Evolutionary conservation across 371 early-diverging fungal genomes (phyloP), one percentile per base, ranked within the genome.

Genomic region (Mucor plumbeus): DNA sequence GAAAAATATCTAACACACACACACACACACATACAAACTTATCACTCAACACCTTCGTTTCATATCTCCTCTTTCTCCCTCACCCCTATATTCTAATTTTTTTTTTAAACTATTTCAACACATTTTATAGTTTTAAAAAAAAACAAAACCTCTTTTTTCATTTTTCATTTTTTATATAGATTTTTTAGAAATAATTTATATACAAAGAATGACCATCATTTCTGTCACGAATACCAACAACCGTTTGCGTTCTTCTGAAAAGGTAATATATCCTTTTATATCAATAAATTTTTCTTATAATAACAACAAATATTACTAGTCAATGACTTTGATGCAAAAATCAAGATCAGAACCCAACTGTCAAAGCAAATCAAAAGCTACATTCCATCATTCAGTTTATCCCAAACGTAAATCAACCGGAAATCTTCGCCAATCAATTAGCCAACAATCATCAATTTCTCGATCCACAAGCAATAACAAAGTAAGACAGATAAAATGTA

Each of bases 341-440:
- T 77, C 77, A 40, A 74, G 67, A 72, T 81, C 81, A 13, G 81
- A 78, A 61, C 75, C 81, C 11, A 81, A 75, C 59, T 76, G 77
- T 58, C 66, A 75, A 57, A 70, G 67, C 26, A 69, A 61, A 26
- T 65, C 70, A 35, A 54, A 71, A 17, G n/a, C 65, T 19, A n/a
- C 66, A 14, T 70, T 67, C 39, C 48, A 59, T 34, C 56, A 67
- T 53, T 66, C 67, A 15, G 63, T 72, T 13, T 72, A 78, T 54
- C 73, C 77, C 5, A 82, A 82, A 59, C 80, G 83, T 41, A 80
- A 78, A 76, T 82, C 83, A 19, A 80, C 83, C n/a, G 83, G 83
- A 7, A 78, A 79, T 59, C 70, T 80, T 54, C 69, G 70, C 36
- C 67, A 69, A 66, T 56, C 73, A 63, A 26, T 76, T 69, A 62